These are phyloP conservation scores for Mucor circinelloides DNA, from an alignment of 371 early-diverging fungal genomes.

Conservation along the genomic window DNA sequence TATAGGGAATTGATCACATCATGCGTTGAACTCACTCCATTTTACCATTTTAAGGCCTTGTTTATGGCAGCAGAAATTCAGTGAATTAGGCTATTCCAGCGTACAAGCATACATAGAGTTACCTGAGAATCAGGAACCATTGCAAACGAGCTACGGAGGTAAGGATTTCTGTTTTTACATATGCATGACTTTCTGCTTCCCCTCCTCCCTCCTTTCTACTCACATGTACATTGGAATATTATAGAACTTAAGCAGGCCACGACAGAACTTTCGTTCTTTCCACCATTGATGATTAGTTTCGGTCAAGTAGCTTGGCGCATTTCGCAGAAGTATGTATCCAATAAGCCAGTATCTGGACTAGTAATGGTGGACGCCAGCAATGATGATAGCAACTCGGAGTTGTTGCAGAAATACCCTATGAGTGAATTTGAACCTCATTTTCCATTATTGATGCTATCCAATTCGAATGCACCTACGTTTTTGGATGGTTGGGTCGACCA, in stretches of 20 bases:
- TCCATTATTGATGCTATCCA: slow-evolving; percentile 24
- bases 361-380: slow-evolving; percentile 15
- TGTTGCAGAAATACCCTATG: slow-evolving; percentile 6
- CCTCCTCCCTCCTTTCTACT: background rate
- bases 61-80: slow-evolving; percentile 32
- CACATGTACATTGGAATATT: no score
- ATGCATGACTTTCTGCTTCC: background rate
- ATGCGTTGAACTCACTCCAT: background rate
- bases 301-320: slow-evolving; percentile 35
- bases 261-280: slow-evolving; percentile 36
- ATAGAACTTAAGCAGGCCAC: slow-evolving; percentile 28
- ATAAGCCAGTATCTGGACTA: slow-evolving; percentile 45
- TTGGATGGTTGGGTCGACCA: slow-evolving; percentile 35
- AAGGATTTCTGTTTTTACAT: background rate
- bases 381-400: background rate
- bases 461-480: slow-evolving; percentile 20
- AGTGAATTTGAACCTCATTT: slow-evolving; percentile 47
- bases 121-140: slow-evolving; percentile 4
- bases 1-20: background rate
- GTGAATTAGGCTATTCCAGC: slow-evolving; percentile 32
- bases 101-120: slow-evolving; percentile 2
- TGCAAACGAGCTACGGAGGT: slow-evolving; percentile 34
- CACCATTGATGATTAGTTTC: slow-evolving; percentile 40
- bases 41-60: slow-evolving; percentile 1
- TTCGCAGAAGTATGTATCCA: slow-evolving; percentile 42